Base-by-base conservation (phyloP, 495 filamentous ascomycete genomes). In the Corynascus novoguineensis region DNA sequence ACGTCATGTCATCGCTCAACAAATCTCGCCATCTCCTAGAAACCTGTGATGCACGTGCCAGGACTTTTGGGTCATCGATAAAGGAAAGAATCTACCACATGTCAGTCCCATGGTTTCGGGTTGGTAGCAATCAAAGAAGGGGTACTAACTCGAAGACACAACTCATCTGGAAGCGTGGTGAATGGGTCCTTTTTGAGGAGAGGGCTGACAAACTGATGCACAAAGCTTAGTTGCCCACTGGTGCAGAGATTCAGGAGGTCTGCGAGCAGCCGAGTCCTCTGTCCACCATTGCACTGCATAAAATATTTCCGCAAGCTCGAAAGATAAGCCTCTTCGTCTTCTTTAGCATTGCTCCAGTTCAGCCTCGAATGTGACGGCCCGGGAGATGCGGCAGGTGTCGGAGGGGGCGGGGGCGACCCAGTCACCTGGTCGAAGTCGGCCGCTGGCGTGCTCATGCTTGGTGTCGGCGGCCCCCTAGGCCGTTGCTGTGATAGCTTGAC, bases 141-240 rank as follows among this genome's bases (percentile, higher is more conserved):
- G 52, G 28, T 25, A 10, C 24, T 19, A 29, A 40, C 90, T 61
- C 89, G 80, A 57, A 97, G 77, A 67, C 92, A 97, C 37, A 98
- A 71, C 69, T 98, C 93, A 69, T 92, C 90, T 6, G 93, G 93
- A 45, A 97, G 79, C 29, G 83, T 85, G 42, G 81, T 85, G 58
- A 98, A 97, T 0, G 93, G 93, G 73, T 98, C 93, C 68, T 96
- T 96, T 71, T 96, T 95, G 57, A 98, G 75, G 46, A 91, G 77
- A 34, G 93, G 93, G 60, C 87, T 87, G 52, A 98, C 91, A 66
- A 93, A 92, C 61, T 91, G 88, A 52, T 91, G 88, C 17, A 98
- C 88, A 67, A 97, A 97, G 70, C 90, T 95, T 57, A 98, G 81
- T 62, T 93, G 88, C 58, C 93, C 90, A 62, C 88, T 96, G 64